phyloP scores from a whole-genome alignment of 257 asterid genomes.

The Rehmannia glutinosa region DNA sequence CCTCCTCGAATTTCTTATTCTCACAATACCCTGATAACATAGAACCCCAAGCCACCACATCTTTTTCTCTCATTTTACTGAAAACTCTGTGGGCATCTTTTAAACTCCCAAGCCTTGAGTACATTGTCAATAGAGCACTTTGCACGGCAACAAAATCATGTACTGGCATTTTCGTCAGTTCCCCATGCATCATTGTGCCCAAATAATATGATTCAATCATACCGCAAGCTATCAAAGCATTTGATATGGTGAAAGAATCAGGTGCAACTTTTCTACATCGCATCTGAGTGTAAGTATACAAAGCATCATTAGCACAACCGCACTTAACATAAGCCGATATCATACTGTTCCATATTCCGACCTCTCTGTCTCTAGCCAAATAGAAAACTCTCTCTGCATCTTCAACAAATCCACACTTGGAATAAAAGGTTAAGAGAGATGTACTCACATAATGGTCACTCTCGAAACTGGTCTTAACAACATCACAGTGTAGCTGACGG shows the following conservation, averaged over 20 bases:
- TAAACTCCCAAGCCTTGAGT: constrained; percentile 59
- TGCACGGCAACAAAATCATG: constrained; percentile 44
- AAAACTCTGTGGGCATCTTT: constrained; percentile 48
- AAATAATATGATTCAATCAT: constrained; percentile 32
- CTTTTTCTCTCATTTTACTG: constrained; percentile 51
- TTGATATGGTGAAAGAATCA: constrained; percentile 74
- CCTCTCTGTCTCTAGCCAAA: constrained; percentile 33
- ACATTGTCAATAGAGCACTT: constrained; percentile 79
- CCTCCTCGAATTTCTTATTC: constrained; percentile 44
- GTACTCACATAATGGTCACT: constrained; percentile 64
- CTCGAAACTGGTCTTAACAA: constrained; percentile 56
- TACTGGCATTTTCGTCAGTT: constrained; percentile 56
- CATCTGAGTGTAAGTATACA: constrained; percentile 45
- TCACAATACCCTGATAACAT: constrained; percentile 60
- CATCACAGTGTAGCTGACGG: constrained; percentile 65
- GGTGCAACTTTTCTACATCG: constrained; percentile 32
- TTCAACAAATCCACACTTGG: constrained; percentile 48
- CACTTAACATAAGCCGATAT: constrained; percentile 70
- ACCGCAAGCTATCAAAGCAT: constrained; percentile 52
- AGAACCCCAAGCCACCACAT: constrained; percentile 85
- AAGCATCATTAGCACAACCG: constrained; percentile 46
- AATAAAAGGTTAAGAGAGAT: constrained; percentile 68
- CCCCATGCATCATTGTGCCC: constrained; percentile 62
- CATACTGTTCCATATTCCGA: constrained; percentile 81
- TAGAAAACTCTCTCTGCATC: constrained; percentile 48